phyloP scores from a whole-genome alignment of 352 stramenopile species.

The Globisporangium viniferum region DNA sequence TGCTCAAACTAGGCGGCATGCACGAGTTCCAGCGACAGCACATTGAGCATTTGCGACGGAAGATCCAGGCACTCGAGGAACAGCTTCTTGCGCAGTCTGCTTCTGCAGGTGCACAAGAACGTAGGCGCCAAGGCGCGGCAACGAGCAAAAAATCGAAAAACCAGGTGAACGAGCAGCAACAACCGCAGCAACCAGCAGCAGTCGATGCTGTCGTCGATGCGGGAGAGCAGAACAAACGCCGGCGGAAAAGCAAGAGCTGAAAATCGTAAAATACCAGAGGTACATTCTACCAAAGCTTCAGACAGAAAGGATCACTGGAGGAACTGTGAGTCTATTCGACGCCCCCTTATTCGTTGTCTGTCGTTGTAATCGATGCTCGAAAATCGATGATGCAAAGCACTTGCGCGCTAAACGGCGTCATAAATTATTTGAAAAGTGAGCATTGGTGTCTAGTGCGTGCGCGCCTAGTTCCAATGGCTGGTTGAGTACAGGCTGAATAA shows the following conservation, averaged over 20 bases:
- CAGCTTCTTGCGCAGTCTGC: neutral
- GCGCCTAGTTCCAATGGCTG: too few species aligned
- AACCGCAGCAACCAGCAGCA: neutral
- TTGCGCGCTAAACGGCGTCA: too few species aligned
- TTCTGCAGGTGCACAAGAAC: neutral
- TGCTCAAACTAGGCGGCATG: neutral
- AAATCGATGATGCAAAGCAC: too few species aligned
- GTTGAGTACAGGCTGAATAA: too few species aligned
- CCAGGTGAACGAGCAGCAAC: neutral
- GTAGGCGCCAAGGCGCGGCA: neutral
- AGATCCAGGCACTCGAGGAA: neutral
- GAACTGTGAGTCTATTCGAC: too few species aligned
- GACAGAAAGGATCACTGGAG: too few species aligned
- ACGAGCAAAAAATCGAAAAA: neutral
- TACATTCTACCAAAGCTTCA: too few species aligned
- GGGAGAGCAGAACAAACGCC: neutral
- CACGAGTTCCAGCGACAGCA: conserved; percentile 1
- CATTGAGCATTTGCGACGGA: neutral
- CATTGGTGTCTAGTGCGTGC: too few species aligned
- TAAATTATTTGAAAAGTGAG: too few species aligned
- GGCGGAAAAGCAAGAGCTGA: neutral
- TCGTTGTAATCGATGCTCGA: too few species aligned
- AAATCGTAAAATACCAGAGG: too few species aligned
- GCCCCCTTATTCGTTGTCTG: too few species aligned
- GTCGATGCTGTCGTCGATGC: neutral